Base-by-base conservation (phyloP, 2,329 filamentous ascomycete genomes). In the Chaetomium globosum region DNA sequence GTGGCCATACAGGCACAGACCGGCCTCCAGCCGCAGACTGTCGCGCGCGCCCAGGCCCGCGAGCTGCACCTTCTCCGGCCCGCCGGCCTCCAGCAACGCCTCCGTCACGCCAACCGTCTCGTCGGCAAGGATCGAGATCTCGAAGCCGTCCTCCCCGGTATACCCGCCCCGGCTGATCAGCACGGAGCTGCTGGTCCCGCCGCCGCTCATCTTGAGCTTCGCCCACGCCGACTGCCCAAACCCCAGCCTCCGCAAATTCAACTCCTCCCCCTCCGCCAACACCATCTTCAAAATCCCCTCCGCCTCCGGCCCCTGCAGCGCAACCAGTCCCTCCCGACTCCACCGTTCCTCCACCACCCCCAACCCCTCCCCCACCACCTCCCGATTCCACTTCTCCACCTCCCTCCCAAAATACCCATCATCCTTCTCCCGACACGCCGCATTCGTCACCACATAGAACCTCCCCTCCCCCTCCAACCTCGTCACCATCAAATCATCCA, bases 1-100 rank as follows among this genome's bases (percentile, higher is more conserved):
- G 79, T 98, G 92, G n/a, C 95, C 95, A 80, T 99, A 99, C n/a
- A 99, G 85, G 78, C 95, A 99, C 94, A 99, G 96, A 67, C 95
- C 95, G 0, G 95, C 95, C 80, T 99, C 95, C 33, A 99, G 87
- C 55, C 95, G 89, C 66, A 99, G 86, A 67, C 90, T 96, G 78
- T 99, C 95, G 69, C 95, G 87, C 2, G 95, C 92, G 10, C 93
- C 95, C 0, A 99, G 85, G 3, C 95, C 95, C 1, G 94, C 93
- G 54, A 97, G 85, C 73, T 90, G 89, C 19, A 97, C 81, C 59
- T 78, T 79, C 68, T 84, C 82, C 3, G 82, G 78, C 12, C 88
- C 88, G 43, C 88, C 88, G 36, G 85, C 80, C 49, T 83, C 77
- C 55, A 97, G 84, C 28, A 97, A 83, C 28, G 87, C 81, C 75